Conservation (phyloP, 2,329 filamentous ascomycete genomes). For the Hymenoscyphus linearis region DNA sequence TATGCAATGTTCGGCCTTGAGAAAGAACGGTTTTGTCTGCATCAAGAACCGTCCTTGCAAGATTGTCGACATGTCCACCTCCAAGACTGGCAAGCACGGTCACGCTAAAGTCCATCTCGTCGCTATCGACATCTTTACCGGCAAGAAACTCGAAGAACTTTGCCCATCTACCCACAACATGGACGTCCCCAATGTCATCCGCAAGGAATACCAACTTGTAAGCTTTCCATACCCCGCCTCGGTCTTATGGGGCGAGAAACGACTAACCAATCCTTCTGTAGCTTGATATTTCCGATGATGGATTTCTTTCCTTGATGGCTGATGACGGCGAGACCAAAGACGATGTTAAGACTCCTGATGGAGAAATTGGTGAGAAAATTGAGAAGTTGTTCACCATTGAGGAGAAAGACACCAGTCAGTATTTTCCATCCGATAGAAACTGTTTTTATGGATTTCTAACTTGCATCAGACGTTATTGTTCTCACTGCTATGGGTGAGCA, state of each 20-base stretch:
- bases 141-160: slow-evolving; percentile 99
- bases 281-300: slow-evolving; percentile 92
- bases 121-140: slow-evolving; percentile 97
- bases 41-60: slow-evolving; percentile 99
- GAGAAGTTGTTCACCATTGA: slow-evolving; percentile 70
- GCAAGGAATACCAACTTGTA: slow-evolving; percentile 91
- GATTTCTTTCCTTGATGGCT: slow-evolving; percentile 89
- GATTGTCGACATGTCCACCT: slow-evolving; percentile 99
- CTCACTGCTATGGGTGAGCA: slow-evolving; percentile 97
- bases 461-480: slow-evolving; percentile 71
- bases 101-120: slow-evolving; percentile 99
- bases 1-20: slow-evolving; percentile 99
- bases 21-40: slow-evolving; percentile 98
- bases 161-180: slow-evolving; percentile 97
- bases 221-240: slow-evolving; percentile 38
- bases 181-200: slow-evolving; percentile 92
- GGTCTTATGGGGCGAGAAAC: background rate
- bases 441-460: background rate
- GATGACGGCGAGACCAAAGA: slow-evolving; percentile 85
- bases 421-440: background rate
- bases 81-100: slow-evolving; percentile 99
- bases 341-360: slow-evolving; percentile 89
- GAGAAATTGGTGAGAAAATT: slow-evolving; percentile 85
- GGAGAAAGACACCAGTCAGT: slow-evolving; percentile 90
- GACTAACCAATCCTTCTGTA: slow-evolving; percentile 34